Evolutionary conservation across 1,284 basidiomycete genomes (phyloP).

Genomic region (Apiotrichum laibachii): DNA sequence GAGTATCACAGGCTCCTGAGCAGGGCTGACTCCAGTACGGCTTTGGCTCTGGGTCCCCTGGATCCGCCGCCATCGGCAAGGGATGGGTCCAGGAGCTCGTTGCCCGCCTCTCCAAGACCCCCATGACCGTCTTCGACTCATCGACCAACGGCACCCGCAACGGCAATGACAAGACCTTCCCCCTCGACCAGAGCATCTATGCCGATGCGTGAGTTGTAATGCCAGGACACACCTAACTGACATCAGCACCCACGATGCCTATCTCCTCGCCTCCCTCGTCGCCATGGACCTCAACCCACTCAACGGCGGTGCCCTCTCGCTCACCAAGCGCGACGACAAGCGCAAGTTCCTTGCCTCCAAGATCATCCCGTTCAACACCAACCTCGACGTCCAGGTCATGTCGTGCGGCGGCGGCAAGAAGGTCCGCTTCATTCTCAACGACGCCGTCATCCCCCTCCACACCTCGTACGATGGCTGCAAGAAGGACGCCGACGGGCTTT

Average conservation of each 20-base stretch:
- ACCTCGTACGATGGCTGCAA: conserved; percentile 68
- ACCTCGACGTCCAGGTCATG: conserved; percentile 43
- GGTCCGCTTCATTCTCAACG: conserved; percentile 60
- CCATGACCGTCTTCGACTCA: conserved; percentile 65
- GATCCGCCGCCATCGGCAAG: conserved; percentile 69
- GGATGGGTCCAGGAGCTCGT: conserved; percentile 81
- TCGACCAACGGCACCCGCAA: conserved; percentile 77
- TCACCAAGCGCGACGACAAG: not conserved
- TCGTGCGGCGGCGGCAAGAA: conserved; percentile 37
- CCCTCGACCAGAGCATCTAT: conserved; percentile 73
- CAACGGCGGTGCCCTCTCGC: conserved; percentile 29
- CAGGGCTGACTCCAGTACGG: not conserved
- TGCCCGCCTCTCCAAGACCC: conserved; percentile 71
- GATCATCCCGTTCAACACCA: conserved; percentile 70
- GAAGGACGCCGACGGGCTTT: conserved; percentile 68
- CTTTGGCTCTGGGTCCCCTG: conserved; percentile 2
- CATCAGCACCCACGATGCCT: conserved; percentile 55
- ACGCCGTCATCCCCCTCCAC: conserved; percentile 78
- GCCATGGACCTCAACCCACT: conserved; percentile 65
- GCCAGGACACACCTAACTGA: not conserved
- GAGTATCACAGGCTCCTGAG: not conserved
- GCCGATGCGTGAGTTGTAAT: conserved; percentile 45
- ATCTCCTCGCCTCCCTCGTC: conserved; percentile 71
- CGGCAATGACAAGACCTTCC: conserved; percentile 68
- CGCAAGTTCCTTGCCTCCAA: conserved; percentile 64